These are phyloP conservation scores for Verticillium albo-atrum DNA, from an alignment of 2,329 filamentous ascomycete genomes.

Conservation along the genomic window DNA sequence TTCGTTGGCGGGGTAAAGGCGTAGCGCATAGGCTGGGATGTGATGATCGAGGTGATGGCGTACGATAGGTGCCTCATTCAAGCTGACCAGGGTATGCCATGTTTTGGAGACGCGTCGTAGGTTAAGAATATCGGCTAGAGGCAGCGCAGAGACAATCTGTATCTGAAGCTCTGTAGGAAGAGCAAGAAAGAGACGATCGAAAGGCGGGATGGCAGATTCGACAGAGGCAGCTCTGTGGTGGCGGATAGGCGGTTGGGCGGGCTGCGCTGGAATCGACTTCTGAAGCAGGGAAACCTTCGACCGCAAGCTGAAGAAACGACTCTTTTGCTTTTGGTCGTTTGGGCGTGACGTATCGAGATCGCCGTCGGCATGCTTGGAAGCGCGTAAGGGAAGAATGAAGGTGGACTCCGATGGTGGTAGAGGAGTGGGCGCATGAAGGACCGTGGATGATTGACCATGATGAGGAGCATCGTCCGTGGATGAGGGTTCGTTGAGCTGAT, in stretches of 20 bases:
- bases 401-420: constrained; percentile 25
- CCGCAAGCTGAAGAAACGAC: constrained; percentile 36
- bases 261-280: background rate
- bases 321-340: constrained; percentile 32
- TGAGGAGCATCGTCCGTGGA: constrained; percentile 6
- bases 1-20: constrained; percentile 52
- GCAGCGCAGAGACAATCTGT: constrained; percentile 56
- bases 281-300: constrained; percentile 28
- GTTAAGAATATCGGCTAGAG: constrained; percentile 56
- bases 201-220: constrained; percentile 21
- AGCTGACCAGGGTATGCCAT: constrained; percentile 54
- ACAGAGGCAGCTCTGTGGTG: background rate
- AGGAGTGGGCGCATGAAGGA: no score
- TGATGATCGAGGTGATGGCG: constrained; percentile 56
- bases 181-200: constrained; percentile 53
- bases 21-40: constrained; percentile 55
- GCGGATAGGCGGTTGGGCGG: background rate
- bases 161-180: constrained; percentile 60
- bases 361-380: constrained; percentile 26
- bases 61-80: constrained; percentile 58
- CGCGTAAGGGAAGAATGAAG: constrained; percentile 47
- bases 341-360: constrained; percentile 20
- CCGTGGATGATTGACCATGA: background rate
- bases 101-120: constrained; percentile 54
- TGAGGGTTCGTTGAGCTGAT: constrained; percentile 39